These are phyloP conservation scores for Trichopus zeylanicus DNA, from an alignment of 116 monocot species.

Conservation along the genomic window DNA sequence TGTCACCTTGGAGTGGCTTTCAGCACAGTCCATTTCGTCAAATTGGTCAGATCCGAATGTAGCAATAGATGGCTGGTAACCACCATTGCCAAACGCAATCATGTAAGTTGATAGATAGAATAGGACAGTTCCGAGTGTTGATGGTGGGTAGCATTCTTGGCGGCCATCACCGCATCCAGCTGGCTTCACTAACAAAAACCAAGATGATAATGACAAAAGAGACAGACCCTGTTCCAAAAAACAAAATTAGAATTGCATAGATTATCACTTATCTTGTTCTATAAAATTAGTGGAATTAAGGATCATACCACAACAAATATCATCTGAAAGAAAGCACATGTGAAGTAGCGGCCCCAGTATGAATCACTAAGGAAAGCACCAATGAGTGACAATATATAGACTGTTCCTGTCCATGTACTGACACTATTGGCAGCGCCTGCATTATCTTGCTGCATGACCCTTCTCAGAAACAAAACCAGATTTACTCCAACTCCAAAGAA, in stretches of 20 bases:
- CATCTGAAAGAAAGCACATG: conserved; percentile 59
- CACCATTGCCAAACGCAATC: conserved; percentile 72
- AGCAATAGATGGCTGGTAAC: conserved; percentile 57
- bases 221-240: conserved; percentile 38
- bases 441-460: conserved; percentile 54
- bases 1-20: conserved; percentile 44
- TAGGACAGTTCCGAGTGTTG: conserved; percentile 13
- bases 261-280: background rate
- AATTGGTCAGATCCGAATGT: conserved; percentile 80
- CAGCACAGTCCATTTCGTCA: conserved; percentile 52
- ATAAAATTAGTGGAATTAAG: background rate
- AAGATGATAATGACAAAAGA: conserved; percentile 47
- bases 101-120: conserved; percentile 73
- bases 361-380: conserved; percentile 76
- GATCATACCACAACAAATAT: conserved; percentile 44
- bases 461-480: conserved; percentile 57
- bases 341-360: conserved; percentile 66
- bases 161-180: conserved; percentile 42
- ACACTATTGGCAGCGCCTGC: conserved; percentile 67
- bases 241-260: background rate
- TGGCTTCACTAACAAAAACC: conserved; percentile 50
- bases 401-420: conserved; percentile 71
- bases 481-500: conserved; percentile 72
- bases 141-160: conserved; percentile 21
- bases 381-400: conserved; percentile 57